Evolutionary conservation across 176 grass and related monocot genomes (phyloP).

Genomic region (Oryza officinalis): DNA sequence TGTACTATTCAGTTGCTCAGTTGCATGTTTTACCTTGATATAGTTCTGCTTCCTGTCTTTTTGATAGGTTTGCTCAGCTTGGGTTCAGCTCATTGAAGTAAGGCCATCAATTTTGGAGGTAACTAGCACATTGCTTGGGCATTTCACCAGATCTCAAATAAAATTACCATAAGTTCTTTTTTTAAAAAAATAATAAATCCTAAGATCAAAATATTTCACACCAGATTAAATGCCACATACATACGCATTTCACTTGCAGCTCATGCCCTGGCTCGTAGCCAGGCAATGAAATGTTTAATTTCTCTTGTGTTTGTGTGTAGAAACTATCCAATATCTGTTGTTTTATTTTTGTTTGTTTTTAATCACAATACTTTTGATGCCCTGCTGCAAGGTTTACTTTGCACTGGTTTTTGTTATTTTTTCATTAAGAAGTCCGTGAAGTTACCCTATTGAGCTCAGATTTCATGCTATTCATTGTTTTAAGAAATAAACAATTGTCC

Average conservation of each 20-base stretch:
- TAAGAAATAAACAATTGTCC: not conserved
- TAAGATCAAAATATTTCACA: not conserved
- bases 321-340: not conserved
- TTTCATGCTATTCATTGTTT: not conserved
- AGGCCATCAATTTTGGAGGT: conserved; percentile 92
- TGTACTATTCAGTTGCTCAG: conserved; percentile 2
- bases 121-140: conserved; percentile 2
- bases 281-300: not conserved
- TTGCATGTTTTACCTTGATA: conserved; percentile 17
- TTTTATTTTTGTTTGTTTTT: not conserved
- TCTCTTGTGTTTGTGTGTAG: not conserved
- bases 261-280: conserved; percentile 1
- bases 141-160: not conserved
- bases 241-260: conserved; percentile 6
- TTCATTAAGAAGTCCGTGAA: not conserved
- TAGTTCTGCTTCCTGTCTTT: conserved; percentile 14
- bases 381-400: not conserved
- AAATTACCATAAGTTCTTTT: not conserved
- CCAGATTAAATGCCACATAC: not conserved
- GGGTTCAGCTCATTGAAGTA: conserved; percentile 97
- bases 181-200: not conserved
- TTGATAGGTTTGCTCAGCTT: conserved; percentile 85
- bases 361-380: not conserved
- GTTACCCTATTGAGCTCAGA: not conserved
- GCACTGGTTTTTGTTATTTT: not conserved